A percentile compares a stretch with the other conserved stretches of the same genome.
Conservation (phyloP, 139 green algal species). For the Tetraselmis striata region DNA sequence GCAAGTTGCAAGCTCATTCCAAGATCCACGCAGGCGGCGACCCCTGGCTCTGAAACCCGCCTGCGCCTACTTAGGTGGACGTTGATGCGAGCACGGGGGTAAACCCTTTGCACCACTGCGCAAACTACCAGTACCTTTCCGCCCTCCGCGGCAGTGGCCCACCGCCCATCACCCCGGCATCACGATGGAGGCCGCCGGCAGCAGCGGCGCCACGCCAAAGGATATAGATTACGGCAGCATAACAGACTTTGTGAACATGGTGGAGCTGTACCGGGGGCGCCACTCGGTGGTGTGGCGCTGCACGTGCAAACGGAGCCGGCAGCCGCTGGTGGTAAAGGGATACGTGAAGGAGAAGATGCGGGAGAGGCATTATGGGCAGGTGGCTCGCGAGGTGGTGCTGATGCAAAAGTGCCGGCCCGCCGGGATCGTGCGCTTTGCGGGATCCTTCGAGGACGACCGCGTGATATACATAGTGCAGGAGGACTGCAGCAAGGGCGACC, state of each 20-base stretch:
- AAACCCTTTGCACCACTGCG: too few relatives aligned
- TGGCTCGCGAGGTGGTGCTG: constrained; percentile 26
- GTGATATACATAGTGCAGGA: constrained; percentile 39
- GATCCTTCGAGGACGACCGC: constrained; percentile 33
- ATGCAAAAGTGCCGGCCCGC: constrained; percentile 26
- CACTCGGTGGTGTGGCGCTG: background rate
- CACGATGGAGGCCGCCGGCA: background rate
- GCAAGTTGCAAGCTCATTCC: too few relatives aligned
- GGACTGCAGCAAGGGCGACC: constrained; percentile 29
- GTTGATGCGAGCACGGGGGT: too few relatives aligned
- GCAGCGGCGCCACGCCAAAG: background rate
- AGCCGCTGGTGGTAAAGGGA: background rate
- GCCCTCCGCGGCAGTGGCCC: too few relatives aligned
- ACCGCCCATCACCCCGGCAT: too few relatives aligned
- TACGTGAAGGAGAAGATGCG: background rate
- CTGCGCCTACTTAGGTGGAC: too few relatives aligned
- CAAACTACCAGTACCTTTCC: too few relatives aligned
- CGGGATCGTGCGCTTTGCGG: constrained; percentile 26
- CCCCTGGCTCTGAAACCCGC: too few relatives aligned
- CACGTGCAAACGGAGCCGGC: background rate
- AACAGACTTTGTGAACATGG: background rate
- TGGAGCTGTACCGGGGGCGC: background rate
- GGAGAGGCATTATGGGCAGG: constrained; percentile 4
- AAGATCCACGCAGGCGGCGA: too few relatives aligned
- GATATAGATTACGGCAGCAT: background rate